A percentile compares a stretch with the other conserved stretches of the same genome.
Evolutionary conservation across 2,329 filamentous ascomycete genomes (phyloP).

Genomic region (Pseudogymnoascus sp.): DNA sequence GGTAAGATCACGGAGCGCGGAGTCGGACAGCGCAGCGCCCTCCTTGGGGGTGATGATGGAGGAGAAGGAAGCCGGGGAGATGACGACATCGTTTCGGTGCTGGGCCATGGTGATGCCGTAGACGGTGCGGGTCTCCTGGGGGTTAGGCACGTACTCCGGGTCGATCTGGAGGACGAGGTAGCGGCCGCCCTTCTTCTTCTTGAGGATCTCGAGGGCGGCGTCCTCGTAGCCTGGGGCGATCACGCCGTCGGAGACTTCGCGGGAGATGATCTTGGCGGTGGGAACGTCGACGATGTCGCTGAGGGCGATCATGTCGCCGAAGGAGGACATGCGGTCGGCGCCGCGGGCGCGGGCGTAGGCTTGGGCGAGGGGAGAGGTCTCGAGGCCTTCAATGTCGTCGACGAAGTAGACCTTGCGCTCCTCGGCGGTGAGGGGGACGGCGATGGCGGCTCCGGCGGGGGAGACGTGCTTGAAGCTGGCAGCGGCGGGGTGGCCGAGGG

Average conservation of each 20-base stretch:
- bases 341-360: constrained; percentile 93
- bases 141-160: constrained; percentile 66
- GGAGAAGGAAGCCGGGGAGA: constrained; percentile 77
- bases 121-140: constrained; percentile 72
- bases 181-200: constrained; percentile 97
- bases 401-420: constrained; percentile 99
- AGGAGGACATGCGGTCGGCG: constrained; percentile 97
- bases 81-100: constrained; percentile 84
- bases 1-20: constrained; percentile 79
- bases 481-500: constrained; percentile 79
- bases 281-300: constrained; percentile 84
- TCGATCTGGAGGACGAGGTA: constrained; percentile 97
- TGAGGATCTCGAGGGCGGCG: constrained; percentile 81
- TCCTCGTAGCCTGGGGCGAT: constrained; percentile 81
- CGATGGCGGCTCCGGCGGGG: constrained; percentile 90
- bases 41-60: constrained; percentile 83
- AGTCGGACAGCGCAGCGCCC: constrained; percentile 60
- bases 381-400: constrained; percentile 83
- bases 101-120: constrained; percentile 86
- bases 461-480: constrained; percentile 99
- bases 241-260: constrained; percentile 95
- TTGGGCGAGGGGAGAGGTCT: constrained; percentile 77
- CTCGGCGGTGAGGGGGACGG: constrained; percentile 71
- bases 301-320: constrained; percentile 91
- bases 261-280: constrained; percentile 94